Base-by-base conservation (phyloP, 1,284 basidiomycete genomes). In the Ustilago crameri region DNA sequence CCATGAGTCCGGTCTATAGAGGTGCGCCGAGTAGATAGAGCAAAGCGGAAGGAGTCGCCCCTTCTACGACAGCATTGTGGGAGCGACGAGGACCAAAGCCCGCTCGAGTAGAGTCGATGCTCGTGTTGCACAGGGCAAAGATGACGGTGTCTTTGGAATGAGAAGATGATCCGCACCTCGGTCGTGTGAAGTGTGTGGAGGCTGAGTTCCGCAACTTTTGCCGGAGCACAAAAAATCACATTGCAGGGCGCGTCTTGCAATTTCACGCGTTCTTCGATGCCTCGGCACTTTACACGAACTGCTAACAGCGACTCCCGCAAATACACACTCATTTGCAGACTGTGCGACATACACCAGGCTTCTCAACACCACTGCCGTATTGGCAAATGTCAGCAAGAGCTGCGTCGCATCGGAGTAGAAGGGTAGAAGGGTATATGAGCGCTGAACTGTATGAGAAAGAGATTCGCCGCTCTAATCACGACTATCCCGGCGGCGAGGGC, bases 101-200 rank as follows among this genome's bases (percentile, higher is more conserved):
- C n/a, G 44, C 44, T 46, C 44, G 15, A n/a, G n/a, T n/a, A n/a
- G n/a, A n/a, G n/a, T n/a, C n/a, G n/a, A n/a, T n/a, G n/a, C n/a
- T n/a, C n/a, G n/a, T n/a, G n/a, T n/a, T n/a, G n/a, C n/a, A n/a
- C n/a, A n/a, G n/a, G n/a, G n/a, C n/a, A n/a, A n/a, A n/a, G n/a
- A n/a, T n/a, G n/a, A n/a, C n/a, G n/a, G n/a, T n/a, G n/a, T n/a
- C n/a, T n/a, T n/a, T n/a, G n/a, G n/a, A n/a, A n/a, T 15, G 35
- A 37, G 35, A 37, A 37, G 38, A 37, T 40, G 49, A 40, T 56
- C 15, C 20, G 18, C 18, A 23, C 20, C 41, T 12, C 18, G 52
- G 24, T 52, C 45, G 52, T 57, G 64, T 67, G 64, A 58, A 67
- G 64, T 41, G 52, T 57, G 64, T 67, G 64, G 64, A 67, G 64